A percentile compares a stretch with the other conserved stretches of the same genome.
phyloP scores from a whole-genome alignment of 176 grass and related monocot species.

The Hordeum vulgare region DNA sequence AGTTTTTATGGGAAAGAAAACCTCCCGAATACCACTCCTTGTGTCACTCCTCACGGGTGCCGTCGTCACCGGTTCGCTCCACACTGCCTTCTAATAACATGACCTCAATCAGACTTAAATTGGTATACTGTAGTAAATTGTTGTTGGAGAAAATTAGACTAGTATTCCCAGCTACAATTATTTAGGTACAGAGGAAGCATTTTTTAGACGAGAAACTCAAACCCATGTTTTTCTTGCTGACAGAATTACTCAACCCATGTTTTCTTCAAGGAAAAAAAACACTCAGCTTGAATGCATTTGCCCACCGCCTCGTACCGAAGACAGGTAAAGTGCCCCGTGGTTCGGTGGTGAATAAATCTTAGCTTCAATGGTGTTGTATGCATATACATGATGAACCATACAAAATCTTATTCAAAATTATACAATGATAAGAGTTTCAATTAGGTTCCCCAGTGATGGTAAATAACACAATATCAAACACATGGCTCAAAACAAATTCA shows the following conservation, averaged over 20 bases:
- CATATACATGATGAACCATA: neutral
- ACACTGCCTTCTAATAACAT: too few relatives aligned
- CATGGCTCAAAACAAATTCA: neutral
- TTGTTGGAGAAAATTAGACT: too few relatives aligned
- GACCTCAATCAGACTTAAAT: too few relatives aligned
- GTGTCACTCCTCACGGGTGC: too few relatives aligned
- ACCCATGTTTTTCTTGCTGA: neutral
- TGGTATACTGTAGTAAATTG: too few relatives aligned
- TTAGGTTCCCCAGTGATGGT: neutral
- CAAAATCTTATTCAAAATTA: neutral
- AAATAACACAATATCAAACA: neutral
- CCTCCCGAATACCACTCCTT: too few relatives aligned
- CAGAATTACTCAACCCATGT: neutral
- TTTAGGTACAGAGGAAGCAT: too few relatives aligned
- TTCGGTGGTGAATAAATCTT: neutral
- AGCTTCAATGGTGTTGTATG: neutral
- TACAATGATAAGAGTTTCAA: neutral
- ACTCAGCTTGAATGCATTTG: neutral
- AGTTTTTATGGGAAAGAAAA: too few relatives aligned
- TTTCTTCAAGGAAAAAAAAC: neutral
- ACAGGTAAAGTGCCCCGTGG: neutral
- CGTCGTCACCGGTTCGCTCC: too few relatives aligned
- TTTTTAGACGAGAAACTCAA: neutral
- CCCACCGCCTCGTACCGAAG: neutral
- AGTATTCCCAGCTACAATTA: too few relatives aligned